A percentile compares a stretch with the other conserved stretches of the same genome.
Conservation (phyloP, 306 rosid species). For the Pterocarpus macrocarpus region DNA sequence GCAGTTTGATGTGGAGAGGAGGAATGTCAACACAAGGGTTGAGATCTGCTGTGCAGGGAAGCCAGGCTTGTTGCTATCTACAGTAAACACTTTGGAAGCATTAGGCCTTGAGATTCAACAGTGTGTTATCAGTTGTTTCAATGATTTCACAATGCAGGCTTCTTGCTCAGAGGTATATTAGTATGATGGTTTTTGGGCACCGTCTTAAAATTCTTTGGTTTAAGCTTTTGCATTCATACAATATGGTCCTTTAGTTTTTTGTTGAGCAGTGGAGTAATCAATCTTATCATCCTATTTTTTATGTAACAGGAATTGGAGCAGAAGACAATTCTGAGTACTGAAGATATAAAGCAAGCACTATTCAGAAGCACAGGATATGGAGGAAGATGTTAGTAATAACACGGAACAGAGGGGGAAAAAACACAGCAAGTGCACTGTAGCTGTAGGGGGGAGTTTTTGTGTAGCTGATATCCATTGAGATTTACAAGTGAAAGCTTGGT, state of each 20-base stretch:
- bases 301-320: constrained; percentile 61
- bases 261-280: not conserved
- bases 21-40: constrained; percentile 63
- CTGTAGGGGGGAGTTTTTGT: constrained; percentile 22
- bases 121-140: constrained; percentile 85
- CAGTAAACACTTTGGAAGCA: constrained; percentile 75
- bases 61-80: constrained; percentile 77
- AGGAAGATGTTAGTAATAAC: constrained; percentile 69
- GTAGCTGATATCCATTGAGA: constrained; percentile 45
- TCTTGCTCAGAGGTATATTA: constrained; percentile 78
- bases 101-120: constrained; percentile 86
- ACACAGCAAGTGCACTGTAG: constrained; percentile 28
- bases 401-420: not conserved
- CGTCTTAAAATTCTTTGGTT: not conserved
- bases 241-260: not conserved
- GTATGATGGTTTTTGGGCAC: not conserved
- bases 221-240: not conserved
- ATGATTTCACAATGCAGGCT: constrained; percentile 89
- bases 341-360: constrained; percentile 78
- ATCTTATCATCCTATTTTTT: constrained; percentile 17
- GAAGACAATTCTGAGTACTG: constrained; percentile 51
- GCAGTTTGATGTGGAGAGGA: constrained; percentile 88
- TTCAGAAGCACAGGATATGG: constrained; percentile 87
- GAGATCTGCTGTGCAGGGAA: constrained; percentile 85
- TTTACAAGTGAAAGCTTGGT: constrained; percentile 31